These are phyloP conservation scores for Neopestalotiopsis sp. DNA, from an alignment of 2,329 filamentous ascomycete genomes.

Conservation along the genomic window DNA sequence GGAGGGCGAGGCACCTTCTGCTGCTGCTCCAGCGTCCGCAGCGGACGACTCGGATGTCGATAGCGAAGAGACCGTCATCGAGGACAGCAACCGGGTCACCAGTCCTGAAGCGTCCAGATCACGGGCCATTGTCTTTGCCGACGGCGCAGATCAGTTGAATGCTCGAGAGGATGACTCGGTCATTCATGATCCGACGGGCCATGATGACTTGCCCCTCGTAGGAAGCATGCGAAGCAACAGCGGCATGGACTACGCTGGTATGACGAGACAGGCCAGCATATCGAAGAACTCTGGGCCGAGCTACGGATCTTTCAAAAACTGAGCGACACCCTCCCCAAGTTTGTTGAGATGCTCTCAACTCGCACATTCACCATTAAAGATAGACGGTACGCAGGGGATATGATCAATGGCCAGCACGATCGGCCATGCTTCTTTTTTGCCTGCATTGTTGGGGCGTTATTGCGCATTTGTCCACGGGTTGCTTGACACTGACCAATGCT, in stretches of 20 bases:
- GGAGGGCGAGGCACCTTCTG: constrained; percentile 72
- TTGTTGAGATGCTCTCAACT: not conserved
- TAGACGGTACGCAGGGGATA: not conserved
- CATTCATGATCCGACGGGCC: constrained; percentile 19
- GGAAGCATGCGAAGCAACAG: constrained; percentile 20
- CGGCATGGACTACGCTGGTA: constrained; percentile 3
- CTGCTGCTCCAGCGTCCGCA: constrained; percentile 28
- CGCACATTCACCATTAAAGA: not conserved
- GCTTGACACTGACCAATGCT: not conserved
- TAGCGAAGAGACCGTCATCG: constrained; percentile 29
- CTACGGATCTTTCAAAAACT: constrained; percentile 11
- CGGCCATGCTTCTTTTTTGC: not conserved
- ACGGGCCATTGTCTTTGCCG: constrained; percentile 9
- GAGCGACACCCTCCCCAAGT: not conserved
- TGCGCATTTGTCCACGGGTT: not conserved
- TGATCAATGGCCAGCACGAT: not conserved
- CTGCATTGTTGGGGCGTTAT: not conserved
- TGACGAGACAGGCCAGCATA: constrained; percentile 10
- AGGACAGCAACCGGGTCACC: not conserved
- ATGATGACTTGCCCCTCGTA: constrained; percentile 22
- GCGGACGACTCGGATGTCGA: constrained; percentile 36
- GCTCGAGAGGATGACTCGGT: constrained; percentile 19
- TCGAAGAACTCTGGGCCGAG: not conserved
- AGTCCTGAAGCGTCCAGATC: not conserved
- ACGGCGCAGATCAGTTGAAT: constrained; percentile 8